phyloP scores from a whole-genome alignment of 768 basidiomycete genomes.

The Leccinum rimulosum region DNA sequence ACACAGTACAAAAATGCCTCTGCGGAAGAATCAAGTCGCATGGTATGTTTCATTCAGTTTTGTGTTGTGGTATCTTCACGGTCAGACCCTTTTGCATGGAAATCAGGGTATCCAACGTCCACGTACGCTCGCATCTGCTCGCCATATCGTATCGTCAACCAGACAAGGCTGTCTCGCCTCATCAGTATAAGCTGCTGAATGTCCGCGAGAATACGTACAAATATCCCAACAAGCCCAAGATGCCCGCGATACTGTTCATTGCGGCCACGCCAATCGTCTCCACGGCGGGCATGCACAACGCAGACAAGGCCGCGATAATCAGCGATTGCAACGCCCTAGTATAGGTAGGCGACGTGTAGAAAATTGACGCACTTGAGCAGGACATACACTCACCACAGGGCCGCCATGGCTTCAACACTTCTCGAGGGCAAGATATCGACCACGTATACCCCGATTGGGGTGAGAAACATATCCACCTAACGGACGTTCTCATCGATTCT shows the following conservation, averaged over 20 bases:
- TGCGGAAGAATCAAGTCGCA: neutral
- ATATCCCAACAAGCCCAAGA: conserved; percentile 49
- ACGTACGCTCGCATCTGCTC: conserved; percentile 53
- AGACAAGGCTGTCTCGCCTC: conserved; percentile 41
- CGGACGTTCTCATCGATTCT: neutral
- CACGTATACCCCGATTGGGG: conserved; percentile 53
- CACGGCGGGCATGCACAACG: conserved; percentile 40
- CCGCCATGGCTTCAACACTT: conserved; percentile 66
- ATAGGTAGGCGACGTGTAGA: neutral
- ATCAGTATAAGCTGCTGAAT: neutral
- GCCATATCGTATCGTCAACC: conserved; percentile 55
- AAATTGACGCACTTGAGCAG: neutral
- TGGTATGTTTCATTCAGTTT: neutral
- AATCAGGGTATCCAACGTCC: conserved; percentile 52
- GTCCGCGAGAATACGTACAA: conserved; percentile 38
- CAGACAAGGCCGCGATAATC: conserved; percentile 13
- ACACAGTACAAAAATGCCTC: neutral
- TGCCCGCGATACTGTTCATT: conserved; percentile 47
- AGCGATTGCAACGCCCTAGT: conserved; percentile 23
- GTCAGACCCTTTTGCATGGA: too few species aligned
- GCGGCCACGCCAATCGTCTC: conserved; percentile 48
- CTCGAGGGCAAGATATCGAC: conserved; percentile 59
- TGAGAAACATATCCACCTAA: conserved; percentile 57
- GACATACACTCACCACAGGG: conserved; percentile 41
- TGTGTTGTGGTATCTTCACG: neutral